Evolutionary conservation across 106 monocot species (phyloP), one percentile per base, ranked within the genome.

Genomic region (Triglochin maritima): DNA sequence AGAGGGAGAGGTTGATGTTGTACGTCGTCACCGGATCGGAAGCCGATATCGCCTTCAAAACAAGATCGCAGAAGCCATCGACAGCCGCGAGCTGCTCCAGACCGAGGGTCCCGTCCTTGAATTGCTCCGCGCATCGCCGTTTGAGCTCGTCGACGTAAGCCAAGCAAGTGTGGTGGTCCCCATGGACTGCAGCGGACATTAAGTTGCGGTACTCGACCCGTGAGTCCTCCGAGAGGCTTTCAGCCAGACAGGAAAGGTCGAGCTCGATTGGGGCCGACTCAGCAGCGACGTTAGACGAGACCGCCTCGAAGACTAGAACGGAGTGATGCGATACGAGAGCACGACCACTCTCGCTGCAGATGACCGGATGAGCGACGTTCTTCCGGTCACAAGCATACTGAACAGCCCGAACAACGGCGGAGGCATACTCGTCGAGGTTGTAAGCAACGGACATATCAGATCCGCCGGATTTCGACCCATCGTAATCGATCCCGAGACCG

Each of bases 1-100:
- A 96, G 44, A 96, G 46, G 2, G 96, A 96, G 15, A 96, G 82
- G 50, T 96, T 96, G 47, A 91, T 66, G n/a, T 91, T 79, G 72
- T 84, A 96, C 4, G 83, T 84, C 15, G 59, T 67, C 65, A 83
- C 81, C 9, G 83, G 73, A 29, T 80, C 68, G 6, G 68, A 9
- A 0, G 44, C 69, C 1, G 76, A 66, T 9, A 77, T 74, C 66
- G 84, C 85, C 44, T 65, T 67, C 17, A 77, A 74, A 3, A 95
- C 83, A 50, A 90, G 58, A 12, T 96, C 96, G 70, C 81, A 96
- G 50, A 96, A 74, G 4, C 66, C 69, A 44, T 96, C 96, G 1
- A 88, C 96, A 0, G 91, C 90, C 9, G 91, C 85, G 5, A 96
- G 83, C 68, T 88, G 96, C 60, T 96, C 96, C 6, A 96, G 83